Conservation (phyloP, 2,329 filamentous ascomycete genomes). For the Colletotrichum caudatum region DNA sequence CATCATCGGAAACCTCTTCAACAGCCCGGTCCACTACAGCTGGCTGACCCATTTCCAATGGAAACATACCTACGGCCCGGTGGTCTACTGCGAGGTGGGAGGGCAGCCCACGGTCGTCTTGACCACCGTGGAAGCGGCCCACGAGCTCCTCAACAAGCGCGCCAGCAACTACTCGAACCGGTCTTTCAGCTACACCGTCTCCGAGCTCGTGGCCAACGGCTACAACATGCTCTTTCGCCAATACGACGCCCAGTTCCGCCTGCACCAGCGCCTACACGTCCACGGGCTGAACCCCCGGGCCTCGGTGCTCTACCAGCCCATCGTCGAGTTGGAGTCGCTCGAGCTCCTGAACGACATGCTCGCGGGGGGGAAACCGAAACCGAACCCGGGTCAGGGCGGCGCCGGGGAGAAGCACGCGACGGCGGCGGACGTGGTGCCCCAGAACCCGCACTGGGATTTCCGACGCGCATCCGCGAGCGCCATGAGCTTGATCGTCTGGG, state of each 20-base stretch:
- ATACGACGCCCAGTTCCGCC: slow-evolving; percentile 16
- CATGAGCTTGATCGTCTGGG: slow-evolving; percentile 16
- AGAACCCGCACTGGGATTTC: slow-evolving; percentile 9
- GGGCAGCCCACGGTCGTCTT: slow-evolving; percentile 9
- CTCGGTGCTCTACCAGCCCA: slow-evolving; percentile 5
- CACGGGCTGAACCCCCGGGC: slow-evolving; percentile 8
- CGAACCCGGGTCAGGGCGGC: background rate
- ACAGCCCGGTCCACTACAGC: slow-evolving; percentile 2
- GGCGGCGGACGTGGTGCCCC: background rate
- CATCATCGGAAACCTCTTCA: slow-evolving; percentile 19
- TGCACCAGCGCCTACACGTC: slow-evolving; percentile 16
- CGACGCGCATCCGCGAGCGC: slow-evolving; percentile 16
- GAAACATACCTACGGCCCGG: slow-evolving; percentile 18
- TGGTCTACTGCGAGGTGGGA: slow-evolving; percentile 1
- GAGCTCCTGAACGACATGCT: slow-evolving; percentile 23
- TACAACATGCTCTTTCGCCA: slow-evolving; percentile 30
- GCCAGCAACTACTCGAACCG: slow-evolving; percentile 24
- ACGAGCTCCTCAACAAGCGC: slow-evolving; percentile 29
- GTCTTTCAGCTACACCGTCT: slow-evolving; percentile 1
- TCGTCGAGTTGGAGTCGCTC: slow-evolving; percentile 12
- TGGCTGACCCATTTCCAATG: slow-evolving; percentile 28
- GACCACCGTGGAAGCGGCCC: slow-evolving; percentile 27
- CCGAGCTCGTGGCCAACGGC: background rate
- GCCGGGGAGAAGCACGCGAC: background rate
- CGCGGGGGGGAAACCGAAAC: background rate